Evolutionary conservation across 768 basidiomycete genomes (phyloP).

Genomic region (Lactarius pseudohatsudake): DNA sequence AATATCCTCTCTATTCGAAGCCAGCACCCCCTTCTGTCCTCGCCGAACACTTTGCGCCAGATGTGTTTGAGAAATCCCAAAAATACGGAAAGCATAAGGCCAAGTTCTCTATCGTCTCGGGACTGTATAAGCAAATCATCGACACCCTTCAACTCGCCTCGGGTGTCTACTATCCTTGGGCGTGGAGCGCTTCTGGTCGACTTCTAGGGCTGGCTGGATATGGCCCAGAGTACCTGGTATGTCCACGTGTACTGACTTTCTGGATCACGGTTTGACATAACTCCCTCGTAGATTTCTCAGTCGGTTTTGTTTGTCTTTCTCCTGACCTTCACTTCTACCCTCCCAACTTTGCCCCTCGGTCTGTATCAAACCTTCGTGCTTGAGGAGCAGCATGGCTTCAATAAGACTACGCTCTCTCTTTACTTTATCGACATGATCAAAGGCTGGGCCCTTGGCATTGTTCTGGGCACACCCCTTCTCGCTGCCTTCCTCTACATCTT

Average conservation of each 20-base stretch:
- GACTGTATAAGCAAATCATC: constrained; percentile 68
- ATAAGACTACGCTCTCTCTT: constrained; percentile 80
- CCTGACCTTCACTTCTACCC: constrained; percentile 61
- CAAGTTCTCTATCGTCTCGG: constrained; percentile 71
- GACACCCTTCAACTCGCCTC: constrained; percentile 70
- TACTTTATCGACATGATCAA: constrained; percentile 84
- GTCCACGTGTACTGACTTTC: constrained; percentile 23
- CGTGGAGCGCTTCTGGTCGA: constrained; percentile 66
- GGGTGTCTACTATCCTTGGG: constrained; percentile 74
- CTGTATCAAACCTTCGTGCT: constrained; percentile 90
- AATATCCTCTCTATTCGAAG: constrained; percentile 83
- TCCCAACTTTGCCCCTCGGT: constrained; percentile 73
- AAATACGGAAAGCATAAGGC: constrained; percentile 91
- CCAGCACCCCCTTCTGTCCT: constrained; percentile 69
- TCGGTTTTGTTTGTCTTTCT: constrained; percentile 76
- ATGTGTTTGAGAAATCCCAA: constrained; percentile 87
- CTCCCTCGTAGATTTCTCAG: constrained; percentile 63
- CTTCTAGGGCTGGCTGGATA: constrained; percentile 57
- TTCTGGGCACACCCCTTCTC: constrained; percentile 81
- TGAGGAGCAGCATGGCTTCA: constrained; percentile 95
- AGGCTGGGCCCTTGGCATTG: constrained; percentile 67
- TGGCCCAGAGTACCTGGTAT: constrained; percentile 70
- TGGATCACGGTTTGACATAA: neutral
- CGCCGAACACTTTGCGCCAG: constrained; percentile 60
- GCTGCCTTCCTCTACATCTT: constrained; percentile 87